These are phyloP conservation scores for Colletotrichum theobromicola DNA, from an alignment of 2,329 filamentous ascomycete genomes.

Conservation along the genomic window DNA sequence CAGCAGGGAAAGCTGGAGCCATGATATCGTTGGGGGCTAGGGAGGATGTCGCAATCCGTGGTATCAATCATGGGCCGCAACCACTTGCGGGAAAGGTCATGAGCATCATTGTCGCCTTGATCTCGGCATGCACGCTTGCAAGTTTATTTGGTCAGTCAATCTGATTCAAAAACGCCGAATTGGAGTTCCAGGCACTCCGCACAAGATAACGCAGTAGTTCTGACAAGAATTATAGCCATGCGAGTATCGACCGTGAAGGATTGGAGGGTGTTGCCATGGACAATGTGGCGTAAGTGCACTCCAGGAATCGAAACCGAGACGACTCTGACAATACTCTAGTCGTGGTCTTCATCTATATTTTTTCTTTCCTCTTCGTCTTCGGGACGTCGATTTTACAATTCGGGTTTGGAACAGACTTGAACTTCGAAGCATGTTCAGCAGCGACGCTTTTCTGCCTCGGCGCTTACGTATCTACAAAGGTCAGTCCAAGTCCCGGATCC, in stretches of 20 bases:
- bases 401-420: slow-evolving; percentile 9
- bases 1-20: neutral
- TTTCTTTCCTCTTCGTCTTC: slow-evolving; percentile 12
- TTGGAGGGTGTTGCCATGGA: slow-evolving; percentile 9
- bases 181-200: neutral
- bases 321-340: neutral
- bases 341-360: slow-evolving; percentile 3
- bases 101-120: slow-evolving; percentile 11
- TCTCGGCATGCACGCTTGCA: slow-evolving; percentile 1
- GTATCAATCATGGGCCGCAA: slow-evolving; percentile 7
- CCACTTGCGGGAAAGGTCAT: slow-evolving; percentile 8
- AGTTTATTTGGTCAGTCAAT: slow-evolving; percentile 7
- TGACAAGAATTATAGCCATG: neutral
- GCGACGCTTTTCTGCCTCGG: slow-evolving; percentile 10
- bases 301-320: neutral
- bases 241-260: slow-evolving; percentile 1
- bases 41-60: neutral
- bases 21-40: neutral
- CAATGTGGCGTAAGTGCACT: slow-evolving; percentile 4
- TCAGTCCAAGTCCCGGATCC: neutral
- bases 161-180: neutral
- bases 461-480: slow-evolving; percentile 12
- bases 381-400: slow-evolving; percentile 13
- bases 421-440: slow-evolving; percentile 6
- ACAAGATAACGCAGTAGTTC: neutral